phyloP scores from a whole-genome alignment of 768 basidiomycete genomes.

The Dentipellis fragilis region DNA sequence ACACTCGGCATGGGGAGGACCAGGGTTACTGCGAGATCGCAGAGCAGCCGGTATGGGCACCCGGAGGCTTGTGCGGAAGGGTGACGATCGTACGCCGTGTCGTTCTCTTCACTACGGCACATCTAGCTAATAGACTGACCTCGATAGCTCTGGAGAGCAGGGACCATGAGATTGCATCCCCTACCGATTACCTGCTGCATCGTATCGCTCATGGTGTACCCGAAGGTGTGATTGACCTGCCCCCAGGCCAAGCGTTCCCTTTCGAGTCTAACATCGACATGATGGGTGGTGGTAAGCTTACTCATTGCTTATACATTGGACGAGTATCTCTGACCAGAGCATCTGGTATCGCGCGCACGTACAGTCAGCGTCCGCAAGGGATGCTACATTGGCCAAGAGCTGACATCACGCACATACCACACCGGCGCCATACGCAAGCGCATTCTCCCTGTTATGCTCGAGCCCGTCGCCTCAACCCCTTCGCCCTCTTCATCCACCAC shows the following conservation, averaged over 20 bases:
- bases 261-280: constrained; percentile 92
- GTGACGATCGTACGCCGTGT: constrained; percentile 55
- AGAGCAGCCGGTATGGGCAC: constrained; percentile 74
- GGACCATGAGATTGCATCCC: too few relatives aligned
- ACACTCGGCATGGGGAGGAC: constrained; percentile 52
- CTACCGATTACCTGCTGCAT: constrained; percentile 59
- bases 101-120: too few relatives aligned
- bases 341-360: not conserved
- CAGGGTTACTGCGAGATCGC: constrained; percentile 42
- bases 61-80: constrained; percentile 60
- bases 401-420: constrained; percentile 94
- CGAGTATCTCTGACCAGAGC: too few relatives aligned
- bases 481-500: not conserved
- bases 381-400: constrained; percentile 95
- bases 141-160: too few relatives aligned
- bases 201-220: constrained; percentile 79
- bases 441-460: constrained; percentile 69
- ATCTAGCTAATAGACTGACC: too few relatives aligned
- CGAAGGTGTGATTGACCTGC: constrained; percentile 74
- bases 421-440: constrained; percentile 88
- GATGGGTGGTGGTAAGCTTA: constrained; percentile 80
- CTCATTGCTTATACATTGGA: too few relatives aligned
- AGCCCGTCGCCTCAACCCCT: constrained; percentile 25
- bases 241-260: constrained; percentile 72
- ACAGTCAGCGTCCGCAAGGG: constrained; percentile 95